Evolutionary conservation across 306 rosid genomes (phyloP).

Genomic region (Begonia loranthoides): DNA sequence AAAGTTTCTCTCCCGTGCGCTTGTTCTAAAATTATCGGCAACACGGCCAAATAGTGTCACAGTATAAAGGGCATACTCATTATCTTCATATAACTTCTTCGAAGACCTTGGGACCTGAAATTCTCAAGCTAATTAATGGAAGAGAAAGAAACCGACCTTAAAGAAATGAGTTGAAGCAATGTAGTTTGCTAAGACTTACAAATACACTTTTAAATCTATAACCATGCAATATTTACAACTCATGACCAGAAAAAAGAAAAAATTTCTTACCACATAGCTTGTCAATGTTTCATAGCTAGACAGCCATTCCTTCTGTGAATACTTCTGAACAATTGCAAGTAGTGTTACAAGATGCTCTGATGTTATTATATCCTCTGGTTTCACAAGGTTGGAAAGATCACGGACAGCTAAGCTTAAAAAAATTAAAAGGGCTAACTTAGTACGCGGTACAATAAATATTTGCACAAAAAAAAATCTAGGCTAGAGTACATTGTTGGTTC

Average conservation of each 20-base stretch:
- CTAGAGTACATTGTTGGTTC: no score
- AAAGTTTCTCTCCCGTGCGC: conserved; percentile 76
- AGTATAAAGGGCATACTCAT: conserved; percentile 81
- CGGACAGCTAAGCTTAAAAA: conserved; percentile 79
- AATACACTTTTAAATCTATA: no score
- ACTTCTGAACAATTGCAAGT: conserved; percentile 81
- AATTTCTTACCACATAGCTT: conserved; percentile 54
- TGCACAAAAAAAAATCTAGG: no score
- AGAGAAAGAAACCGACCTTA: no score
- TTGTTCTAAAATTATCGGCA: conserved; percentile 79
- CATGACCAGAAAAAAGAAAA: neutral
- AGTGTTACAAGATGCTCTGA: conserved; percentile 79
- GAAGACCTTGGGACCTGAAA: conserved; percentile 90
- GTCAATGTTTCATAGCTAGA: conserved; percentile 85
- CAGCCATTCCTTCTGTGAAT: conserved; percentile 90
- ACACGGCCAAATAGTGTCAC: conserved; percentile 77
- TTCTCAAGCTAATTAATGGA: no score
- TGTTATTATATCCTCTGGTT: conserved; percentile 67
- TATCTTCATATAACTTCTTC: conserved; percentile 79
- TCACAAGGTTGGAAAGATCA: conserved; percentile 81
- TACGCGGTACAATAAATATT: no score
- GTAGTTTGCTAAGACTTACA: neutral
- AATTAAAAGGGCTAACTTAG: no score
- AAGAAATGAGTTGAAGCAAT: conserved; percentile 5
- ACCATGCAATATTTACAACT: no score